Conservation (phyloP, 78 protist species). For the Goniomonas avonlea region DNA sequence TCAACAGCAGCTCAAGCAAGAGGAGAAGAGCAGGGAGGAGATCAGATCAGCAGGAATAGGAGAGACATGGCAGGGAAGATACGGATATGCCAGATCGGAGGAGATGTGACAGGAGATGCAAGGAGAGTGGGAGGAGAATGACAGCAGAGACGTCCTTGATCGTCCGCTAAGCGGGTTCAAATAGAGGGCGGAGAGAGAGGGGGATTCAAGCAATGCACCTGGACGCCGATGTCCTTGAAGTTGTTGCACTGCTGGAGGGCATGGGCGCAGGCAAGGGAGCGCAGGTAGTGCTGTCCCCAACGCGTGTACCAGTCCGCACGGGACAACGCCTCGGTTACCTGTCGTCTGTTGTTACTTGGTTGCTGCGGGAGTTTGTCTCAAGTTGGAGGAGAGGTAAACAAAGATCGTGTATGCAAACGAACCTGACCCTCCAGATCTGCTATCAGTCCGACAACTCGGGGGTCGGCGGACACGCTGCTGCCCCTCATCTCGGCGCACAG, state of each 20-base stretch:
- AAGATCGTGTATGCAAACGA: too few relatives aligned
- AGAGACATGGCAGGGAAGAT: neutral
- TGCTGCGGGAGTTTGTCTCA: too few relatives aligned
- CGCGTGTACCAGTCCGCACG: conserved; percentile 19
- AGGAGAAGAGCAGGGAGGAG: too few relatives aligned
- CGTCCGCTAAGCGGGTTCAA: too few relatives aligned
- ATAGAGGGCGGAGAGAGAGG: neutral
- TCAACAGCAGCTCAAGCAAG: too few relatives aligned
- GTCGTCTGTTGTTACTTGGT: too few relatives aligned
- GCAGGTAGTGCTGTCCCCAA: conserved; percentile 67
- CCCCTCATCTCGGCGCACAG: too few relatives aligned
- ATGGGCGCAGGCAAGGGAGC: conserved; percentile 50
- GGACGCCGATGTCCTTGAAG: conserved; percentile 72
- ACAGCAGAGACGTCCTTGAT: too few relatives aligned
- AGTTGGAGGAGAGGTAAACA: too few relatives aligned
- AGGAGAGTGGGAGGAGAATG: neutral
- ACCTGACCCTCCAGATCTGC: too few relatives aligned
- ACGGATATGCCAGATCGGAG: neutral
- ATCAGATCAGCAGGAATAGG: neutral
- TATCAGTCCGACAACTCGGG: too few relatives aligned
- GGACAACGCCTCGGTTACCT: conserved; percentile 36
- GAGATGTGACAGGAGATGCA: neutral
- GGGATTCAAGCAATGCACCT: neutral
- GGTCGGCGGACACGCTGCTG: too few relatives aligned
- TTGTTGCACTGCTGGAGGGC: conserved; percentile 57